phyloP scores from a whole-genome alignment of 2,329 filamentous ascomycete species.

The Emergomyces orientalis region DNA sequence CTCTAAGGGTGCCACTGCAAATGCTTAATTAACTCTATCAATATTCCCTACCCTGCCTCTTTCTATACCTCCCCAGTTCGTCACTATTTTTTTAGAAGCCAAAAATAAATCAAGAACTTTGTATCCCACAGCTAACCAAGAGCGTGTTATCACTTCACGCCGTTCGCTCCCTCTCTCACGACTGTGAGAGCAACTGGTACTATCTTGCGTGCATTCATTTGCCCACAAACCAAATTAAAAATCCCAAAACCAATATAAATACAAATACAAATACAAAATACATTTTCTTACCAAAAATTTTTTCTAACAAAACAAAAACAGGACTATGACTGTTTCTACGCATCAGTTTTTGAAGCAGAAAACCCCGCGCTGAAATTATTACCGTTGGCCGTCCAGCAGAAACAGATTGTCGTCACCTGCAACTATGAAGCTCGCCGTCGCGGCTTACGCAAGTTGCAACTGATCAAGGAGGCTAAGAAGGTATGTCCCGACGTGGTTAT shows the following conservation, averaged over 20 bases:
- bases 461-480: slow-evolving; percentile 69
- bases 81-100: neutral
- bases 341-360: slow-evolving; percentile 76
- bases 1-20: no score
- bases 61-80: neutral
- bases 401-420: slow-evolving; percentile 85
- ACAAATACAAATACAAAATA: neutral
- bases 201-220: neutral
- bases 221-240: neutral
- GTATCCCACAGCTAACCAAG: neutral
- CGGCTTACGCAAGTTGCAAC: slow-evolving; percentile 64
- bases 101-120: neutral
- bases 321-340: slow-evolving; percentile 72
- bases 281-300: neutral
- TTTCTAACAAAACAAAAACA: slow-evolving; percentile 13
- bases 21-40: no score
- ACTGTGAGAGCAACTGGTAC: no score
- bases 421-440: slow-evolving; percentile 80
- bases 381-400: slow-evolving; percentile 80
- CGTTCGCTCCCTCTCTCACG: no score
- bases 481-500: slow-evolving; percentile 77
- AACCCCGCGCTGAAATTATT: slow-evolving; percentile 61
- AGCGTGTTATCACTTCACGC: neutral
- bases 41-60: neutral
- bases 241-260: no score